Evolutionary conservation across 2,329 filamentous ascomycete species (phyloP), one percentile per base, ranked within the genome.

Genomic region (Diaporthe ampelina): DNA sequence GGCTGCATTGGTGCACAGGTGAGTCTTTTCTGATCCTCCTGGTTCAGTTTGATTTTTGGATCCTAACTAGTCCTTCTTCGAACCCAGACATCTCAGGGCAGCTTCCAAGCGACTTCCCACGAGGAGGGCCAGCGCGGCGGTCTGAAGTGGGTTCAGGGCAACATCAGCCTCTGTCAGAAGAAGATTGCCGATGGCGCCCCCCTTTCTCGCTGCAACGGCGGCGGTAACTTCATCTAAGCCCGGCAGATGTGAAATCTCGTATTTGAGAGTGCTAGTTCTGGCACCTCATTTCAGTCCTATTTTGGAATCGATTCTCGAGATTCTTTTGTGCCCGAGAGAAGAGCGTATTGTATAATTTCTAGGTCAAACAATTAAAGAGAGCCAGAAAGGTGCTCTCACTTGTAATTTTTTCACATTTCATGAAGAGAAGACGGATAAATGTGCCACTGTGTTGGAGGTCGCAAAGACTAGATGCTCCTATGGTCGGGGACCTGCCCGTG

Each of bases 111-210:
- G 21, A 63, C 58, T 13, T 63, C 58, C 6, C 58, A 63, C 58
- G 21, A 45, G n/a, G 58, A 63, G 37, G 58, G 58, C 58, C 58
- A 63, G 40, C 58, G 58, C 37, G 58, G 58, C 15, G 58, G 58
- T 4, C 58, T 63, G n/a, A 63, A 37, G 8, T 63, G 58, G 58
- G 58, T 63, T 17, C 58, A 63, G 40, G 58, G 58, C 24, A 63
- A 63, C 58, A 63, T 63, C 40, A 63, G 40, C 37, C 58, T 63
- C 15, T 63, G 58, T 40, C 58, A 63, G 40, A 63, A 21, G 58
- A 19, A 45, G 58, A 63, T 63, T 45, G 58, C 58, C 21, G 58
- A 63, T 29, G 58, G 58, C 11, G 58, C 58, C 26, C 58, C 58
- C 5, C 58, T 63, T 29, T 10, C 58, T 21, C 58, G 59, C 48